A percentile compares a stretch with the other conserved stretches of the same genome.
Evolutionary conservation across 2,329 filamentous ascomycete genomes (phyloP).

Genomic region (Xylariaceae sp.): DNA sequence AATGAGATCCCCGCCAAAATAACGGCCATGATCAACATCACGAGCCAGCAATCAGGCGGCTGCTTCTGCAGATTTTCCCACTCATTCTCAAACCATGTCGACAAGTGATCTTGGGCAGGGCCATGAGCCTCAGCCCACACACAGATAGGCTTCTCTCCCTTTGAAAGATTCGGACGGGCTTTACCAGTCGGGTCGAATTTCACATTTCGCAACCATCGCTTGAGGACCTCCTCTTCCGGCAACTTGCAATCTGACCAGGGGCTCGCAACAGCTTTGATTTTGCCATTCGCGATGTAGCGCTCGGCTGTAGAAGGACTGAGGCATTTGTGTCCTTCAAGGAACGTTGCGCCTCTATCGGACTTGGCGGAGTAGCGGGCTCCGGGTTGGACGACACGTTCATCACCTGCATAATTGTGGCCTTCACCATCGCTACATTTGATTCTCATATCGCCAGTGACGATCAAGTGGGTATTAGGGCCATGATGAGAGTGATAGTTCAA

Average conservation of each 20-base stretch:
- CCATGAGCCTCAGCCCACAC: background rate
- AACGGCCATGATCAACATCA: too few species aligned
- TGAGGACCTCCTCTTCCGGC: background rate
- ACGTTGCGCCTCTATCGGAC: constrained; percentile 3
- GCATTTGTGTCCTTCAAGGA: constrained; percentile 16
- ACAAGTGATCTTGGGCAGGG: constrained; percentile 1
- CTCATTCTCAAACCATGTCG: constrained; percentile 15
- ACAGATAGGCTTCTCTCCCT: constrained; percentile 5
- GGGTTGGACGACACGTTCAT: background rate
- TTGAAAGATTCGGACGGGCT: background rate
- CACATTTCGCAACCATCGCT: constrained; percentile 7
- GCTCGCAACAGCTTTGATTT: constrained; percentile 1
- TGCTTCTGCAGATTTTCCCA: constrained; percentile 2
- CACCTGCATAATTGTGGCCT: background rate
- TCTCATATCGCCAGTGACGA: constrained; percentile 10
- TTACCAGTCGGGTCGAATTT: constrained; percentile 11
- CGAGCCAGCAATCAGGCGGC: too few species aligned
- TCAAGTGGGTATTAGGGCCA: constrained; percentile 9
- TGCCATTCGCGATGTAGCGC: constrained; percentile 18
- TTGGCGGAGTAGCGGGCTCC: constrained; percentile 3
- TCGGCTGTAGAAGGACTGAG: constrained; percentile 18
- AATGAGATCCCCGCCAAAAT: too few species aligned
- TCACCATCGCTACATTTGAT: background rate
- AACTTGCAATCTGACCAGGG: background rate
- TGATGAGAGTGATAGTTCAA: constrained; percentile 13